Evolutionary conservation across 345 rosid species (phyloP).

Genomic region (Draba incana): DNA sequence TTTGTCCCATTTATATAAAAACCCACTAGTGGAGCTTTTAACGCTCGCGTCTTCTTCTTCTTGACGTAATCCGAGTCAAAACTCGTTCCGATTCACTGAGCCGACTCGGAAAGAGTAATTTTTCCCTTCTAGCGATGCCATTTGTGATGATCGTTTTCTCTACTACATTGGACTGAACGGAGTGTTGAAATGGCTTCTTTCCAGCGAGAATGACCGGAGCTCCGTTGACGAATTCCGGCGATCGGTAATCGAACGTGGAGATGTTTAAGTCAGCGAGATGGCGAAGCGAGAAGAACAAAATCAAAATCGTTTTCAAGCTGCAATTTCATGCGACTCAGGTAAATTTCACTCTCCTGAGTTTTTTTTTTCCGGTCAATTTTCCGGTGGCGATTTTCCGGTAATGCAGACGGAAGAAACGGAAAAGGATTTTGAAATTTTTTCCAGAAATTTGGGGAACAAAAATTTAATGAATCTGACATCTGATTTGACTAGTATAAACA

Average conservation of each 20-base stretch:
- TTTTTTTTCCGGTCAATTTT: not conserved
- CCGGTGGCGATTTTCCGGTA: not conserved
- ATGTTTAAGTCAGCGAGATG: conserved; percentile 91
- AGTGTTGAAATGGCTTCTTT: conserved; percentile 42
- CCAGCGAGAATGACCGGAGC: conserved; percentile 37
- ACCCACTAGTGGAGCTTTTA: conserved; percentile 28
- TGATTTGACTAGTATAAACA: conserved; percentile 29
- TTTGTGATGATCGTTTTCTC: conserved; percentile 4
- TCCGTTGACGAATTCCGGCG: conserved; percentile 38
- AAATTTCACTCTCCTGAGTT: not conserved
- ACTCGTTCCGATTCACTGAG: conserved; percentile 31
- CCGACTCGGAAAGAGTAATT: not conserved
- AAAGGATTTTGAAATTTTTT: conserved; percentile 15
- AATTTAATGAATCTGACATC: conserved; percentile 31
- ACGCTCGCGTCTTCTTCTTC: conserved; percentile 38
- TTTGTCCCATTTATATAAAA: conserved; percentile 28
- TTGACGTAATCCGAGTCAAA: conserved; percentile 10
- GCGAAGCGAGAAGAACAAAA: conserved; percentile 79
- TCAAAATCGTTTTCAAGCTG: conserved; percentile 79
- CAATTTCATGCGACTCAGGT: conserved; percentile 98
- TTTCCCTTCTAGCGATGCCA: not conserved
- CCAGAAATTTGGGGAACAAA: not conserved
- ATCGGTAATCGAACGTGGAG: conserved; percentile 33
- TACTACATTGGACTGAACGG: conserved; percentile 16
- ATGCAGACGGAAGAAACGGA: conserved; percentile 1